Evolutionary conservation across 2,329 filamentous ascomycete species (phyloP), one percentile per base, ranked within the genome.

Genomic region (Elsinoe arachidis): DNA sequence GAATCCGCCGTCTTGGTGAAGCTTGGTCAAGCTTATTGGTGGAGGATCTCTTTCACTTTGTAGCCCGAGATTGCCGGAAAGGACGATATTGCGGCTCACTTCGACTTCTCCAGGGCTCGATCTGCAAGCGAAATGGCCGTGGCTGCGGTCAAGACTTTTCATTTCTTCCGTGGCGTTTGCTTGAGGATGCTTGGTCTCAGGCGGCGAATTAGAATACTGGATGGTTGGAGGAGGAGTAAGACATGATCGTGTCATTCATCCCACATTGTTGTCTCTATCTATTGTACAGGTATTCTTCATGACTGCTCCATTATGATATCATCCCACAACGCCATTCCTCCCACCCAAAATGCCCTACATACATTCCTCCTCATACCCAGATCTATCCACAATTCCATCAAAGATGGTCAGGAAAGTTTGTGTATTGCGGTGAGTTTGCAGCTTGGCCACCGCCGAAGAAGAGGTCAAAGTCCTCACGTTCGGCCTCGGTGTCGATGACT

Each of bases 111-210:
- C 9, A 53, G 49, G 33, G 49, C 49, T 53, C 15, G 49, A 53
- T 53, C 49, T 37, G 19, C 49, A 53, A 53, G 49, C 49, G 49
- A 53, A 39, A 53, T 53, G 49, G 49, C 15, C 35, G 49, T 53
- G 49, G 49, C 49, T 33, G 33, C 34, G 15, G 9, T 53, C 49
- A 38, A 39, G 14, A 39, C 10, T 46, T n/a, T 34, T 19, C 33
- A 35, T 23, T 53, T 53, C 17, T 38, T 53, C 49, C 49, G 49
- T 53, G 49, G 35, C 49, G 49, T 37, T 23, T 53, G 47, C 47
- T 52, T 52, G 47, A 19, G 37, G 33, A 52, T 52, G 47, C 47
- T 35, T 52, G 47, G 19, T n/a, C 7, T 15, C n/a, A 43, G 17
- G 26, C 26, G 26, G 26, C 26, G 26, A 30, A 30, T 5, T 30